A percentile compares a stretch with the other conserved stretches of the same genome.
Conservation (phyloP, 768 basidiomycete species). For the Serendipita sp. region DNA sequence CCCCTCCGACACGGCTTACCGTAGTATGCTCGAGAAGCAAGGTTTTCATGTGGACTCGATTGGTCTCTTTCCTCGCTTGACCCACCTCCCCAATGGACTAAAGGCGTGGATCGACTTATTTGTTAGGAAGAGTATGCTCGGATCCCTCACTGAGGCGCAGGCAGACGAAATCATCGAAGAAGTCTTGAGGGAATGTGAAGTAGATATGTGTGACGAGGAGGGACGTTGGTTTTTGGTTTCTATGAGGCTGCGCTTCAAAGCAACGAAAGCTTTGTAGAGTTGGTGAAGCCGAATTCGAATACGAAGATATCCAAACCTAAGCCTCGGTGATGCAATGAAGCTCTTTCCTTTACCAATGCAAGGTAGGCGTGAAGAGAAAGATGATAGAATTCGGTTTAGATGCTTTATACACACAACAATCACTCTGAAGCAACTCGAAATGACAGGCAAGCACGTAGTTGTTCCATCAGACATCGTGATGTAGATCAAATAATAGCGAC, state of each 20-base stretch:
- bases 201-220: constrained; percentile 28
- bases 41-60: constrained; percentile 44
- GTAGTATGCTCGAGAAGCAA: constrained; percentile 35
- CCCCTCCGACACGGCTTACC: constrained; percentile 55
- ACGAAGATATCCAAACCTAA: too few species aligned
- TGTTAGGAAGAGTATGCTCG: constrained; percentile 42
- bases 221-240: too few species aligned
- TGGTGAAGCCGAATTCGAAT: constrained; percentile 17
- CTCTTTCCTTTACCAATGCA: too few species aligned
- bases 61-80: constrained; percentile 38
- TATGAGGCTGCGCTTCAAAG: too few species aligned
- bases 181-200: constrained; percentile 32
- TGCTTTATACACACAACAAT: too few species aligned
- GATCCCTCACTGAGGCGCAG: constrained; percentile 19
- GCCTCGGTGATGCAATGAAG: too few species aligned
- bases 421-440: too few species aligned
- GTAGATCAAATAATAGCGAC: not conserved
- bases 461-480: too few species aligned
- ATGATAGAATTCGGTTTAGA: too few species aligned
- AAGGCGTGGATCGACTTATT: constrained; percentile 58
- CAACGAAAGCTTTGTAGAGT: constrained; percentile 18
- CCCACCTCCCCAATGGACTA: constrained; percentile 35
- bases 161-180: not conserved
- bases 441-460: too few species aligned
- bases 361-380: too few species aligned